These are phyloP conservation scores for Metschnikowia cubensis DNA, from an alignment of 805 yeast species.

Conservation along the genomic window DNA sequence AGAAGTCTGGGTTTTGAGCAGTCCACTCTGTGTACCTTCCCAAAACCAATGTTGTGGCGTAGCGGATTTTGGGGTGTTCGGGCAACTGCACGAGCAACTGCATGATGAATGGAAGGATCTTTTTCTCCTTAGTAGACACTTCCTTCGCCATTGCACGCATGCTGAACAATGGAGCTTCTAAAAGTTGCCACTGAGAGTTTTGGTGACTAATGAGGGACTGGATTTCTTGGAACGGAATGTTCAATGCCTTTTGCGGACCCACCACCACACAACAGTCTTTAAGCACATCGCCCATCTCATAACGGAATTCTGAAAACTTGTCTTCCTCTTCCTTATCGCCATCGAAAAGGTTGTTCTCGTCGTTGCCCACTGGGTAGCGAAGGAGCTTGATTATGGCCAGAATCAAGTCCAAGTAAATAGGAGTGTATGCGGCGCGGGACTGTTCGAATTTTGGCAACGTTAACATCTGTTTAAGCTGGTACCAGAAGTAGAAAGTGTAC, in stretches of 20 bases:
- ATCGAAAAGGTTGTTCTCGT: slow-evolving; percentile 47
- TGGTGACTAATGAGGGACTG: slow-evolving; percentile 32
- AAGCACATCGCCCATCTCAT: slow-evolving; percentile 96
- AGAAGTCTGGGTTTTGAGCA: slow-evolving; percentile 71
- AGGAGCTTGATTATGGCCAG: slow-evolving; percentile 63
- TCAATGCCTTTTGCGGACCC: slow-evolving; percentile 68
- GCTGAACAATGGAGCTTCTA: slow-evolving; percentile 87
- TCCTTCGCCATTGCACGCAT: slow-evolving; percentile 94
- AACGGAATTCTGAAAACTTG: slow-evolving; percentile 88
- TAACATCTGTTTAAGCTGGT: slow-evolving; percentile 67
- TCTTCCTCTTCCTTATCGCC: slow-evolving; percentile 80
- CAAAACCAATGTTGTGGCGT: slow-evolving; percentile 86
- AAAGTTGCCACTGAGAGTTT: slow-evolving; percentile 67
- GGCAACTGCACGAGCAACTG: slow-evolving; percentile 64
- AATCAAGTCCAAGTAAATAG: slow-evolving; percentile 56
- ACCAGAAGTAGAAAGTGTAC: slow-evolving; percentile 93
- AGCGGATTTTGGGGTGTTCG: slow-evolving; percentile 80
- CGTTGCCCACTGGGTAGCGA: slow-evolving; percentile 57
- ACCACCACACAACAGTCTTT: slow-evolving; percentile 92
- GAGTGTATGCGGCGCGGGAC: slow-evolving; percentile 48
- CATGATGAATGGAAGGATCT: slow-evolving; percentile 74
- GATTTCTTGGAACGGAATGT: slow-evolving; percentile 64
- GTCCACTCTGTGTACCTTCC: slow-evolving; percentile 99
- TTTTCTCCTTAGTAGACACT: slow-evolving; percentile 62
- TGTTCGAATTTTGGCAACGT: slow-evolving; percentile 54